Evolutionary conservation across 768 basidiomycete species (phyloP).

Genomic region (Amylocystis lapponica): DNA sequence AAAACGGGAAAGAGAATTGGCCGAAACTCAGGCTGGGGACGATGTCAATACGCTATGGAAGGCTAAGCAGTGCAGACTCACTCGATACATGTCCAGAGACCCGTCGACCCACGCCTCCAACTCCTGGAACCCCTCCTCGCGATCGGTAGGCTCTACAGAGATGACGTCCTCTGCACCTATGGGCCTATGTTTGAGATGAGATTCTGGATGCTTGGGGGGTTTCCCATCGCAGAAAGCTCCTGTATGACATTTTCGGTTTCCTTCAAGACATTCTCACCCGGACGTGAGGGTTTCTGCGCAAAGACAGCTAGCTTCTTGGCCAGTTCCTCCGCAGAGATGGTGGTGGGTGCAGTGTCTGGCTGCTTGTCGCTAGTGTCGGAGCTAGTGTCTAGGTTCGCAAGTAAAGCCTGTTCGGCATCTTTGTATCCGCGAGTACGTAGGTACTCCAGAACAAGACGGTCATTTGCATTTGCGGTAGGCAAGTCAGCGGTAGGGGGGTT

Average conservation of each 20-base stretch:
- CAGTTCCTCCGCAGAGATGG: conserved; percentile 43
- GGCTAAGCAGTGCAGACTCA: conserved; percentile 29
- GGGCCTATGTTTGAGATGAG: conserved; percentile 72
- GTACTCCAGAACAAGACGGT: conserved; percentile 43
- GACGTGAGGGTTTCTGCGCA: conserved; percentile 59
- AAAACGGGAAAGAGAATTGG: conserved; percentile 95
- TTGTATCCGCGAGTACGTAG: conserved; percentile 42
- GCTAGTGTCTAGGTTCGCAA: conserved; percentile 32
- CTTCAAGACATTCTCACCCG: conserved; percentile 67
- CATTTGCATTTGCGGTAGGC: conserved; percentile 36
- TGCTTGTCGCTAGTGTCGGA: conserved; percentile 30
- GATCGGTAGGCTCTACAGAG: conserved; percentile 76
- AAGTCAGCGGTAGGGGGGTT: conserved; percentile 34
- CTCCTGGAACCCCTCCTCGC: conserved; percentile 80
- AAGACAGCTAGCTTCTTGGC: conserved; percentile 58
- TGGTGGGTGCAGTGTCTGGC: conserved; percentile 16
- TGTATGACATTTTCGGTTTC: conserved; percentile 61
- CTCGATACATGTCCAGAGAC: conserved; percentile 87
- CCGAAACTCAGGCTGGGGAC: conserved; percentile 80
- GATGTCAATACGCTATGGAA: neutral
- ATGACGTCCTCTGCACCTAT: conserved; percentile 81
- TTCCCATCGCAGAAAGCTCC: conserved; percentile 64
- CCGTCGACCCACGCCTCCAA: conserved; percentile 88
- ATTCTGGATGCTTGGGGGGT: conserved; percentile 66
- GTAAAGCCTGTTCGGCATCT: conserved; percentile 36